Evolutionary conservation across 1,284 basidiomycete species (phyloP).

Genomic region (Heterobasidion occidentale): DNA sequence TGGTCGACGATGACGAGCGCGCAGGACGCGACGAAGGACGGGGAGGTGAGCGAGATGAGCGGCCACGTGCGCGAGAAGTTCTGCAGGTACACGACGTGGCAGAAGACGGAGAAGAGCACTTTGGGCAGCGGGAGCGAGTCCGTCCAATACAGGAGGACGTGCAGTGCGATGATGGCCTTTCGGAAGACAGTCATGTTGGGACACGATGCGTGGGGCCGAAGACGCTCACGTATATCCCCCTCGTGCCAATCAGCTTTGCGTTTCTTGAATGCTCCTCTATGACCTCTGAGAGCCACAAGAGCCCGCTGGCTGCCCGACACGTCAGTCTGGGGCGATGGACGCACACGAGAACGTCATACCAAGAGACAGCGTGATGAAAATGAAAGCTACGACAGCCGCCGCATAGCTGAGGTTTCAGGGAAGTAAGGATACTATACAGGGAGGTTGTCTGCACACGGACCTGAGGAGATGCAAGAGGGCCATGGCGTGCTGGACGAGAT

Average conservation of each 20-base stretch:
- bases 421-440: too few relatives aligned
- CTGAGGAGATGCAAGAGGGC: constrained; percentile 16
- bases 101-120: constrained; percentile 71
- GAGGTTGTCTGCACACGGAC: constrained; percentile 6
- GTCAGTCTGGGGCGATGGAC: not conserved
- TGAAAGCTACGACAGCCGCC: constrained; percentile 25
- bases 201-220: not conserved
- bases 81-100: constrained; percentile 83
- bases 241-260: constrained; percentile 75
- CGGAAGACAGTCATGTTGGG: constrained; percentile 2
- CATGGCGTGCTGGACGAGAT: constrained; percentile 8
- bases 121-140: constrained; percentile 75
- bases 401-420: constrained; percentile 18
- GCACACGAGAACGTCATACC: constrained; percentile 14
- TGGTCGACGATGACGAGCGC: constrained; percentile 80
- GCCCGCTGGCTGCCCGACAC: constrained; percentile 65
- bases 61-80: constrained; percentile 90
- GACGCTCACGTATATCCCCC: constrained; percentile 75
- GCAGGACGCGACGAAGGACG: constrained; percentile 79
- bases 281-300: constrained; percentile 88
- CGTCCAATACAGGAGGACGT: constrained; percentile 69
- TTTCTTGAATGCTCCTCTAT: constrained; percentile 86
- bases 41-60: constrained; percentile 79
- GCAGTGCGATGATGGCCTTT: constrained; percentile 75
- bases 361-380: constrained; percentile 27